Base-by-base conservation (phyloP, 345 rosid species). In the Cardamine resedifolia region DNA sequence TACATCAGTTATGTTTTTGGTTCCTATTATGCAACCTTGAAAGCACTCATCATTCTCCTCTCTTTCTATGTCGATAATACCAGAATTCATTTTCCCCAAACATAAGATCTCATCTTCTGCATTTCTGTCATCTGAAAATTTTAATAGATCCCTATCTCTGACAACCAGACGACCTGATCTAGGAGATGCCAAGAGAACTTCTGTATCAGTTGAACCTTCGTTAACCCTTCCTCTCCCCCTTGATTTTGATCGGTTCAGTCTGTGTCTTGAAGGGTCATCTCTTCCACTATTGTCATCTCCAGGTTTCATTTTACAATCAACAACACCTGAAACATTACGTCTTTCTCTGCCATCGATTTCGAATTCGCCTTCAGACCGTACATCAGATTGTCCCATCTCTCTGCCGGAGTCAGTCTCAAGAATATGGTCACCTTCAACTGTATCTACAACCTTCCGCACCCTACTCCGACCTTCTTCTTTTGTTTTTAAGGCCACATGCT, bases 401-500 rank as follows among this genome's bases (percentile, higher is more conserved):
- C 81, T 51, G 41, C 69, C 50, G 33, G 66, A 30, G 58, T 55
- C 82, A 19, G 63, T 80, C 48, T 81, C 89, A 57, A 26, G 74
- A 74, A 78, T 79, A 78, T 72, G 83, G 77, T 83, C 87, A 70
- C 74, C 62, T 78, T 79, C 90, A 70, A 79, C 67, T 30, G 86
- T 70, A 57, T 84, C 96, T 18, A 85, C 77, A 77, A 84, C 77
- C 77, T 85, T 95, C 41, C 97, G 87, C 47, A 70, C 78, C 82
- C 91, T 89, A 51, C 79, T 75, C 58, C 97, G 83, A 41, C 82
- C 87, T 73, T 92, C 98, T 75, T 92, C 98, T 79, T 93, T 90
- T 64, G 84, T 81, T 82, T 86, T 87, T 30, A 76, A 51, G 50
- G 83, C 71, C 24, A 77, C 62, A 80, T 71, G 85, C 80, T 85